A percentile compares a stretch with the other conserved stretches of the same genome.
These are phyloP conservation scores for Pelargonium citronellum DNA, from an alignment of 441 rosid species.

Conservation along the genomic window DNA sequence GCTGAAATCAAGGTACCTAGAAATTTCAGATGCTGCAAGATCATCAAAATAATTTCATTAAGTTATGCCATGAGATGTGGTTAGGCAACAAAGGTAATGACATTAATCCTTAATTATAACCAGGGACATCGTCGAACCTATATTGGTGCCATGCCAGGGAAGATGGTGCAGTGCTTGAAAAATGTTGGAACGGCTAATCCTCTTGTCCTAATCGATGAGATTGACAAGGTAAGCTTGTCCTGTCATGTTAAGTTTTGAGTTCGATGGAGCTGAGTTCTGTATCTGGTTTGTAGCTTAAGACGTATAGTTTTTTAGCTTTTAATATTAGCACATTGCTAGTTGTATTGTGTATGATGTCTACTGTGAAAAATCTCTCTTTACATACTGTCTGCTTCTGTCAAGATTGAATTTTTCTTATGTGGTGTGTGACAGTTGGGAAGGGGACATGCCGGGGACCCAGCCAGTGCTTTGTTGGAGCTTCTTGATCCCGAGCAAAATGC, in stretches of 20 bases:
- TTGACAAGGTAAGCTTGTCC: constrained; percentile 67
- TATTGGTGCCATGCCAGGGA: constrained; percentile 95
- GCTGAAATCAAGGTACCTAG: constrained; percentile 84
- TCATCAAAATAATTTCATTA: not conserved
- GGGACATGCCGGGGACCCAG: constrained; percentile 83
- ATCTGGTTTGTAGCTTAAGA: not conserved
- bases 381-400: not conserved
- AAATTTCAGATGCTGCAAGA: not conserved
- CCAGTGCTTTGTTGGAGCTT: constrained; percentile 91
- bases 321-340: not conserved
- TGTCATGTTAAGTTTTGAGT: constrained; percentile 3
- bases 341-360: not conserved
- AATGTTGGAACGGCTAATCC: constrained; percentile 90
- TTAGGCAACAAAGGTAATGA: not conserved
- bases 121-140: constrained; percentile 97
- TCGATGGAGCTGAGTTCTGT: not conserved
- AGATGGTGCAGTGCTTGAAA: constrained; percentile 98
- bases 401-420: constrained; percentile 11
- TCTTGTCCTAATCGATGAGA: constrained; percentile 92
- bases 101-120: constrained; percentile 16
- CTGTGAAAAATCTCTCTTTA: too few species aligned
- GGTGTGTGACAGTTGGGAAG: constrained; percentile 64
- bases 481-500: constrained; percentile 98
- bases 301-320: not conserved
- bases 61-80: not conserved